Evolutionary conservation across 106 monocot genomes (phyloP).

Genomic region (Ottelia alismoides): DNA sequence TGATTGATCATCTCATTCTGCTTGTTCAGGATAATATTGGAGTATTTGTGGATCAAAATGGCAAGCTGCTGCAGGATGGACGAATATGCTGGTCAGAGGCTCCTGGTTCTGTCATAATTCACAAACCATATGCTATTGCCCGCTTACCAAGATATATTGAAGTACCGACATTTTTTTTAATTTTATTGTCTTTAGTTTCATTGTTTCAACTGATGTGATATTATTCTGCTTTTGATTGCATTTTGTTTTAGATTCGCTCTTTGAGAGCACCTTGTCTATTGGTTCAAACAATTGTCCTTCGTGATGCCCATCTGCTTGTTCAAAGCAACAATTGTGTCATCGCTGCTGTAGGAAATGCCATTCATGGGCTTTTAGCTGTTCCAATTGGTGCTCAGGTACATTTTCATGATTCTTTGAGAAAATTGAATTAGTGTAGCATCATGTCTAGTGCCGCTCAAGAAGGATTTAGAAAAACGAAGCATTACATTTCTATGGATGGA

Average conservation of each 20-base stretch:
- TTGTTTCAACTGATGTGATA: neutral
- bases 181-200: no score
- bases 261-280: slow-evolving; percentile 76
- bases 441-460: no score
- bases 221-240: neutral
- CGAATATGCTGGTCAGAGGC: slow-evolving; percentile 91
- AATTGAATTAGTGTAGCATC: neutral
- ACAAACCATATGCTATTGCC: slow-evolving; percentile 77
- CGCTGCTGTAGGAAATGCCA: slow-evolving; percentile 60
- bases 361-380: slow-evolving; percentile 83
- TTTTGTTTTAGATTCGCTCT: slow-evolving; percentile 66
- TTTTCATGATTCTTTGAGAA: neutral
- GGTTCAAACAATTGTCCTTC: slow-evolving; percentile 77
- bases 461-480: no score
- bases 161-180: slow-evolving; percentile 11
- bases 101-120: slow-evolving; percentile 64
- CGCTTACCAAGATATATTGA: slow-evolving; percentile 75
- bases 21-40: slow-evolving; percentile 82
- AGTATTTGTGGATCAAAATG: slow-evolving; percentile 99
- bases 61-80: slow-evolving; percentile 94
- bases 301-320: slow-evolving; percentile 75
- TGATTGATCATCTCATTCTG: neutral
- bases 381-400: slow-evolving; percentile 92
- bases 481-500: no score
- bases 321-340: slow-evolving; percentile 59